Percentiles rank a stretch among this genome's conserved stretches.
phyloP scores from a whole-genome alignment of 148 eudicot species.

The Amaranthus palmeri region DNA sequence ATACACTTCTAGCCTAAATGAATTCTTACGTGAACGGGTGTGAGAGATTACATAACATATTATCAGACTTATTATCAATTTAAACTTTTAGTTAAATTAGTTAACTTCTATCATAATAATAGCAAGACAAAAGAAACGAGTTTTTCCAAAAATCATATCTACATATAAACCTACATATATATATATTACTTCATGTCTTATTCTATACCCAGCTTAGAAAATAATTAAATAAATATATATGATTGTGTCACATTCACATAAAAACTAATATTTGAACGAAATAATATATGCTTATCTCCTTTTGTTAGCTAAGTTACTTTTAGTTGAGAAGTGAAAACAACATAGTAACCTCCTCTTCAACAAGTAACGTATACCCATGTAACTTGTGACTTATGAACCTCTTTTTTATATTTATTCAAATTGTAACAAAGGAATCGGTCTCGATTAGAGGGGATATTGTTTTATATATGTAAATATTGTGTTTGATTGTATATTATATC shows the following conservation, averaged over 20 bases:
- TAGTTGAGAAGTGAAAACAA: conserved; percentile 37
- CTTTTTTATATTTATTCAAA: conserved; percentile 4
- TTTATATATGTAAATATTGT: no score
- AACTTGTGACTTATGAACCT: conserved; percentile 38
- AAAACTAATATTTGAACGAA: background rate
- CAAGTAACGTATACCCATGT: conserved; percentile 28
- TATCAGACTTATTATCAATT: no score
- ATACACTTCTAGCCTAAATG: no score
- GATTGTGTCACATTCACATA: conserved; percentile 22
- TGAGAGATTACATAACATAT: no score
- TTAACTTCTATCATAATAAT: conserved; percentile 13
- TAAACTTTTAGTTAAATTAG: no score
- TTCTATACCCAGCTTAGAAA: conserved; percentile 10
- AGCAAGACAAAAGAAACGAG: conserved; percentile 9
- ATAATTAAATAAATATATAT: background rate
- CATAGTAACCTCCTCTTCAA: conserved; percentile 26
- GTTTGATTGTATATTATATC: no score
- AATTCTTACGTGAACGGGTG: no score
- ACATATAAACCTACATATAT: background rate
- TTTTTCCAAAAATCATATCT: conserved; percentile 11
- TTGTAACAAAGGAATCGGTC: no score
- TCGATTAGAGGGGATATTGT: no score
- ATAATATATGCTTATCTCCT: conserved; percentile 16
- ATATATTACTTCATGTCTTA: conserved; percentile 7
- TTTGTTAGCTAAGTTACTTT: conserved; percentile 9